Evolutionary conservation across 2,329 filamentous ascomycete genomes (phyloP).

Genomic region (Xylariaceae sp.): DNA sequence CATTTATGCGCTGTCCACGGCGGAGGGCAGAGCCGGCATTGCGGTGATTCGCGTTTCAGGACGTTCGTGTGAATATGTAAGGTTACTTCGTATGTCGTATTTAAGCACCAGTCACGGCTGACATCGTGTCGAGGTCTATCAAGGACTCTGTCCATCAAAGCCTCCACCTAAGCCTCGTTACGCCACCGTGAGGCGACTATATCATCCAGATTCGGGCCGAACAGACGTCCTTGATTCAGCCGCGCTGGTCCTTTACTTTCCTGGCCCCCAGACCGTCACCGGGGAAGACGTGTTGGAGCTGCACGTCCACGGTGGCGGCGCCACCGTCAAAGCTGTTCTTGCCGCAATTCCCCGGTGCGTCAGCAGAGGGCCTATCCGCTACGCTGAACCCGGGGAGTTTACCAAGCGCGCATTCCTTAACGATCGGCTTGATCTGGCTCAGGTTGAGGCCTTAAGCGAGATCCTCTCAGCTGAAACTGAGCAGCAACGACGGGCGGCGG

Average conservation of each 20-base stretch:
- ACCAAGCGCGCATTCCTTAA: conserved; percentile 91
- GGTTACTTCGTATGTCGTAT: conserved; percentile 1
- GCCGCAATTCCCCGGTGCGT: conserved; percentile 67
- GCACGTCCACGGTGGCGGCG: conserved; percentile 90
- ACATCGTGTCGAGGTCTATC: conserved; percentile 48
- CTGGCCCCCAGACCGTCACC: conserved; percentile 78
- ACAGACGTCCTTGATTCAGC: conserved; percentile 72
- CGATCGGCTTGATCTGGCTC: conserved; percentile 79
- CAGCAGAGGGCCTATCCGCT: conserved; percentile 59
- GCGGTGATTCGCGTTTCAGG: conserved; percentile 89
- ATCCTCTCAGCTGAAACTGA: conserved; percentile 76
- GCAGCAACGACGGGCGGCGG: conserved; percentile 85
- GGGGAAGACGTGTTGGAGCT: conserved; percentile 92
- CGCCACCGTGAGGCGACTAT: conserved; percentile 76
- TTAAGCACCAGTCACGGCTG: conserved; percentile 21
- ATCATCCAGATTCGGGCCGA: conserved; percentile 48
- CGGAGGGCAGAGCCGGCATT: conserved; percentile 83
- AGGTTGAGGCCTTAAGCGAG: conserved; percentile 71
- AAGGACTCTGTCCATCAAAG: conserved; percentile 52
- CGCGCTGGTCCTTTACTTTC: conserved; percentile 82
- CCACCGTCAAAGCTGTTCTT: conserved; percentile 85
- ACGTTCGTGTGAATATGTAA: conserved; percentile 60
- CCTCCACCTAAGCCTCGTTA: conserved; percentile 51
- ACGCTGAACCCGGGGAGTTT: conserved; percentile 94
- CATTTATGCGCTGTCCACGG: conserved; percentile 91